These are phyloP conservation scores for Candida sp. DNA, from an alignment of 1,139 yeast genomes.

Conservation along the genomic window DNA sequence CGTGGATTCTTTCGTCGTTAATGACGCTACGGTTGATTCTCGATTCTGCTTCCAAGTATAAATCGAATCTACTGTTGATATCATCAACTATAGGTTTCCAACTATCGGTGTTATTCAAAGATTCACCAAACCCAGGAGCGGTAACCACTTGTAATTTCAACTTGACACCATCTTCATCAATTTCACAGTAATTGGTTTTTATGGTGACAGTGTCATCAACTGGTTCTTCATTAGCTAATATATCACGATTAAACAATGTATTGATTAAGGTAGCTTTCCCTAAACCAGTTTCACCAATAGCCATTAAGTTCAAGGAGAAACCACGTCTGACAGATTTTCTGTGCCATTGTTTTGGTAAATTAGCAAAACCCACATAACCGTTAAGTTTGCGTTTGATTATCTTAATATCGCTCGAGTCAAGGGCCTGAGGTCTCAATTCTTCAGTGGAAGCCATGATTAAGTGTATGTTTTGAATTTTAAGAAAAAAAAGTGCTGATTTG, in stretches of 20 bases:
- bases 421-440: neutral
- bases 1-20: slow-evolving; percentile 80
- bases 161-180: slow-evolving; percentile 93
- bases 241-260: slow-evolving; percentile 80
- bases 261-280: slow-evolving; percentile 94
- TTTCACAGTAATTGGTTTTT: slow-evolving; percentile 64
- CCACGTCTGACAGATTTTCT: slow-evolving; percentile 93
- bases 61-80: slow-evolving; percentile 81
- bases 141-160: slow-evolving; percentile 83
- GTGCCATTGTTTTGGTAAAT: slow-evolving; percentile 99
- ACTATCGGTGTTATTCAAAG: slow-evolving; percentile 80
- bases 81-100: slow-evolving; percentile 96
- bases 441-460: slow-evolving; percentile 1
- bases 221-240: slow-evolving; percentile 34
- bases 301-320: slow-evolving; percentile 85
- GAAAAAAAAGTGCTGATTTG: slow-evolving; percentile 3
- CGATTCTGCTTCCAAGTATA: slow-evolving; percentile 87
- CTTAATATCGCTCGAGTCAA: slow-evolving; percentile 34
- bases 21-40: slow-evolving; percentile 75
- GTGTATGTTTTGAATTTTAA: slow-evolving; percentile 1
- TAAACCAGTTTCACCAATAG: slow-evolving; percentile 88
- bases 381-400: slow-evolving; percentile 79
- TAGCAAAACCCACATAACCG: slow-evolving; percentile 97
- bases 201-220: slow-evolving; percentile 46
- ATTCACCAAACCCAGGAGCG: slow-evolving; percentile 94